Conservation (phyloP, 257 asterid genomes). For the Penstemon davidsonii region DNA sequence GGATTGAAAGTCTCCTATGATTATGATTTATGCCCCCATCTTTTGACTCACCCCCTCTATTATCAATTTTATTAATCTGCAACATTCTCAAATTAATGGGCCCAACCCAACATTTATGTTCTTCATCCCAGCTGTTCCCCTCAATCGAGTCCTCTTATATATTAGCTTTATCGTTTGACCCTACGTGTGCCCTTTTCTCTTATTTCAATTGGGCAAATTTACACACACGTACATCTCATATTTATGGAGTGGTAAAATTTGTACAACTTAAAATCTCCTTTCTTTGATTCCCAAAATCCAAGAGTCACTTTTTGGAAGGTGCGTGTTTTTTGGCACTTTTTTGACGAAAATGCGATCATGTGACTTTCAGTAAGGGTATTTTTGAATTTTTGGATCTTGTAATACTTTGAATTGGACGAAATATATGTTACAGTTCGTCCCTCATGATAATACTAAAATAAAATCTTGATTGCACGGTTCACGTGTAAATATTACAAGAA, state of each 20-base stretch:
- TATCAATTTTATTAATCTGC: slow-evolving; percentile 17
- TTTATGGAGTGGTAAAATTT: slow-evolving; percentile 24
- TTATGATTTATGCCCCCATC: slow-evolving; percentile 36
- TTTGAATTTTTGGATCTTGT: too few relatives aligned
- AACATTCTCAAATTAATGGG: slow-evolving; percentile 52
- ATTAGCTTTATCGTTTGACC: slow-evolving; percentile 52
- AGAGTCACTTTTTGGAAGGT: slow-evolving; percentile 44
- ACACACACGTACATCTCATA: slow-evolving; percentile 31
- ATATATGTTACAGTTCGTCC: too few relatives aligned
- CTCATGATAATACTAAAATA: too few relatives aligned
- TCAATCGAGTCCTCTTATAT: slow-evolving; percentile 30
- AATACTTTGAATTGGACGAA: too few relatives aligned
- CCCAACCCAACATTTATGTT: slow-evolving; percentile 56
- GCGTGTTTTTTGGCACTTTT: slow-evolving; percentile 34
- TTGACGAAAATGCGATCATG: not conserved
- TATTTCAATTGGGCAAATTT: slow-evolving; percentile 17
- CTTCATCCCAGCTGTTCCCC: slow-evolving; percentile 68
- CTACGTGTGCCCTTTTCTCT: slow-evolving; percentile 39
- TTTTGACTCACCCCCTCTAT: slow-evolving; percentile 24
- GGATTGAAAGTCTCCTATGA: slow-evolving; percentile 69
- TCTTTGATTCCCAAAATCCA: slow-evolving; percentile 46
- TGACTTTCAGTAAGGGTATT: too few relatives aligned
- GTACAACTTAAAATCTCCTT: slow-evolving; percentile 38
- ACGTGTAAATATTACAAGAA: too few relatives aligned
- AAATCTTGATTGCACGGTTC: too few relatives aligned